Evolutionary conservation across 1,284 basidiomycete genomes (phyloP), one percentile per base, ranked within the genome.

Genomic region (Austroboletus olivaceoglutinosus): DNA sequence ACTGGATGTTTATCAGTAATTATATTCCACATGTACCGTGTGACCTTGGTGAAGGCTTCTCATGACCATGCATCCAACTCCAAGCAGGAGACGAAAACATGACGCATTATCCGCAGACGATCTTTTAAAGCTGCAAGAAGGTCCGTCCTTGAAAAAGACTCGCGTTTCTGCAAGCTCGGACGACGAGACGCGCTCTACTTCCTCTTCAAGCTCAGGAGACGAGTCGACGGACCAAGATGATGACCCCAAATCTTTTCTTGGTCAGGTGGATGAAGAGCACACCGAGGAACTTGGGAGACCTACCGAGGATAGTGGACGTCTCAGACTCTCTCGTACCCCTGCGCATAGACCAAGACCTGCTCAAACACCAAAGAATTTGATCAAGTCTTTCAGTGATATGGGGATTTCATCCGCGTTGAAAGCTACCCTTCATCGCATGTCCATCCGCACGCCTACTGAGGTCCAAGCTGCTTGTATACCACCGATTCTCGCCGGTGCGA

Each of bases 391-490:
- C 58, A 69, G 72, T 23, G 77, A 82, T 0, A 77, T 98, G 45
- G 91, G 90, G 5, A 80, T 98, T 47, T 89, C 89, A 0, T 69
- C 78, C 3, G 75, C 82, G 5, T 76, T 98, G 19, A 81, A 88
- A 39, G 68, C 75, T 13, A 85, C 92, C 2, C 77, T 99, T 40
- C 76, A 76, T 19, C 79, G 82, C 25, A 93, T 99, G 81, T 91
- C 91, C 16, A 98, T 99, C 59, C 78, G 78, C 40, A 71, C 74
- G 2, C 96, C 96, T 1, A 98, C 96, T 1, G 86, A 90, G 54
- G 89, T 99, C 45, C 96, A 99, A 67, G 76, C 80, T 0, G 89
- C 89, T 3, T 97, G 95, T 68, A 89, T 99, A 59, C 93, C 93
- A 3, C 85, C 87, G 5, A 82, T 98, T 47, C 75, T 99, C 23